These are phyloP conservation scores for Neurospora sp. DNA, from an alignment of 495 filamentous ascomycete genomes.

Conservation along the genomic window DNA sequence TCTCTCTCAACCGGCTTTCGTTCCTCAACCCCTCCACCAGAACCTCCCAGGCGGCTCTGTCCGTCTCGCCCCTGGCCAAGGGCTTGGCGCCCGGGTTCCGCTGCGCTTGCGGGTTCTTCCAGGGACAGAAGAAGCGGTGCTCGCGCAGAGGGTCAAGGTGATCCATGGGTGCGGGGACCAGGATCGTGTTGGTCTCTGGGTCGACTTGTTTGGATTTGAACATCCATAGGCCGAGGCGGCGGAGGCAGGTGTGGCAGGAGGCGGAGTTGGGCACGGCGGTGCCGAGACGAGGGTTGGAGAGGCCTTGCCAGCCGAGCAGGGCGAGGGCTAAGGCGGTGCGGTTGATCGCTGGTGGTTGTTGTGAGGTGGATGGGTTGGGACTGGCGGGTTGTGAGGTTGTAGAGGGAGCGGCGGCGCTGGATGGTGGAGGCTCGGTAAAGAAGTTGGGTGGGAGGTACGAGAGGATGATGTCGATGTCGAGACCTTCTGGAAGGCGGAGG, in stretches of 20 bases:
- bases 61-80: conserved; percentile 7
- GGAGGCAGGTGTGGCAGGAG: conserved; percentile 74
- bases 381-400: conserved; percentile 9
- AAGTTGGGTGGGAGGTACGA: conserved; percentile 36
- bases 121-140: conserved; percentile 76
- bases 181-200: conserved; percentile 32
- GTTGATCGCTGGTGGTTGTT: conserved; percentile 32
- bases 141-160: conserved; percentile 57
- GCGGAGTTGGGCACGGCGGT: conserved; percentile 50
- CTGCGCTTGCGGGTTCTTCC: conserved; percentile 56
- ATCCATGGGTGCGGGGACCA: conserved; percentile 48
- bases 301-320: conserved; percentile 76
- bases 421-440: conserved; percentile 31
- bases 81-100: conserved; percentile 29
- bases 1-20: conserved; percentile 30
- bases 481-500: conserved; percentile 32
- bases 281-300: conserved; percentile 48
- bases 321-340: conserved; percentile 63
- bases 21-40: conserved; percentile 35
- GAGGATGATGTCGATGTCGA: conserved; percentile 41
- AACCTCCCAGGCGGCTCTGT: conserved; percentile 35
- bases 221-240: conserved; percentile 87
- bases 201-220: conserved; percentile 56
- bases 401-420: not conserved
- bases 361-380: not conserved